Percentiles rank a stretch among this genome's conserved stretches.
phyloP scores from a whole-genome alignment of 441 rosid species.

The Syzygium malaccense region DNA sequence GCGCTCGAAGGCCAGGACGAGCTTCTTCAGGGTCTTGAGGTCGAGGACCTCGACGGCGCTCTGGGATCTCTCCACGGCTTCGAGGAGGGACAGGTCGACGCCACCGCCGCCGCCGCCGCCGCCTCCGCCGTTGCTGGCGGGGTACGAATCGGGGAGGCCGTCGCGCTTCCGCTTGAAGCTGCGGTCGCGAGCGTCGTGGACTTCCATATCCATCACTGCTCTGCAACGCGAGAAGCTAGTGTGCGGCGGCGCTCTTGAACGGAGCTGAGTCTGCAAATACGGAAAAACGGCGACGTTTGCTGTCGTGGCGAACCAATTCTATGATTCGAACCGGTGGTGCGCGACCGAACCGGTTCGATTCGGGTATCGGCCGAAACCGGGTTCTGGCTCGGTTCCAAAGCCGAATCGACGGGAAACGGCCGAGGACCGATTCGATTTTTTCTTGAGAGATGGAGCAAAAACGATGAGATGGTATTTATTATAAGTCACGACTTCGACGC shows the following conservation, averaged over 20 bases:
- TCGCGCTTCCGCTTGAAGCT: conserved; percentile 6
- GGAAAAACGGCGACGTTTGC: background rate
- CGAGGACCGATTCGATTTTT: background rate
- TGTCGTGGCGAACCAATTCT: background rate
- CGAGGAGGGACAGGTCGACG: conserved; percentile 77
- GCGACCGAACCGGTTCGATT: background rate
- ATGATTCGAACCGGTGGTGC: background rate
- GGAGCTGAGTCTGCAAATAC: background rate
- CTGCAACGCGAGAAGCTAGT: background rate
- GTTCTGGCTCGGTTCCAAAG: background rate
- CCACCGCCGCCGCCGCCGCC: background rate
- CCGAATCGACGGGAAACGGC: background rate
- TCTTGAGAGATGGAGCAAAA: background rate
- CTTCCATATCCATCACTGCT: background rate
- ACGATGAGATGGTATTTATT: background rate
- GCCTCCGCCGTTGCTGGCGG: conserved; percentile 1
- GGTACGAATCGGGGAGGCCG: background rate
- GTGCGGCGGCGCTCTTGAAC: background rate
- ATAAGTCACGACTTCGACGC: background rate
- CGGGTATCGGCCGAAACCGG: background rate
- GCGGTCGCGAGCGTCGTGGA: background rate
- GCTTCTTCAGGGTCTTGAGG: conserved; percentile 73
- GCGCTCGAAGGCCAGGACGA: conserved; percentile 91
- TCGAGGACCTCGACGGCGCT: conserved; percentile 61
- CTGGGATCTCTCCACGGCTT: conserved; percentile 78